phyloP scores from a whole-genome alignment of 1,284 basidiomycete genomes.

The Sutorius eximius region DNA sequence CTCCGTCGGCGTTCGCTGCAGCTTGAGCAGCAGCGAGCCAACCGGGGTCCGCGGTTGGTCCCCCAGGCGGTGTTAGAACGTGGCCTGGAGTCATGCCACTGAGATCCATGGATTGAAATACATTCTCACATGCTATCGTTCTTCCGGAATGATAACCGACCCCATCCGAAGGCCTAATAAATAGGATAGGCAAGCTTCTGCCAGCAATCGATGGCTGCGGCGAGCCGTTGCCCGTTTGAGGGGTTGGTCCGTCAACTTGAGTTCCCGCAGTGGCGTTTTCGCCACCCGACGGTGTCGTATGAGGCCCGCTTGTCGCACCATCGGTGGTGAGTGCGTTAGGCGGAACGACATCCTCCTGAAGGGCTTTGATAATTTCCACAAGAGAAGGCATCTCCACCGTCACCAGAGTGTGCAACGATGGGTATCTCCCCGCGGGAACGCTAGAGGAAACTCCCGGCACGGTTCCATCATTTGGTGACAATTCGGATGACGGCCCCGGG shows the following conservation, averaged over 20 bases:
- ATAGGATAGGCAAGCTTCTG: constrained; percentile 65
- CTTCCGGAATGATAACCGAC: constrained; percentile 83
- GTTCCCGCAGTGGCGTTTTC: constrained; percentile 18
- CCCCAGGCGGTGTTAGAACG: constrained; percentile 39
- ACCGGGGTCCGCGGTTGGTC: constrained; percentile 50
- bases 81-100: constrained; percentile 38
- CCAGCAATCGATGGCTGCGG: constrained; percentile 56
- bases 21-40: constrained; percentile 70
- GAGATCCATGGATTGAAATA: constrained; percentile 67
- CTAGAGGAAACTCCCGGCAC: constrained; percentile 33
- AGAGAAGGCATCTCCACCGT: constrained; percentile 77
- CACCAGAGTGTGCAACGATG: constrained; percentile 69
- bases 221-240: constrained; percentile 25
- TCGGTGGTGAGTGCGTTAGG: constrained; percentile 36
- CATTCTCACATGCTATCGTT: constrained; percentile 80
- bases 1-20: constrained; percentile 55
- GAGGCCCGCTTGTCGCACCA: constrained; percentile 37
- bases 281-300: constrained; percentile 29
- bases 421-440: constrained; percentile 43
- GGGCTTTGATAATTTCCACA: constrained; percentile 66
- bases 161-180: constrained; percentile 74
- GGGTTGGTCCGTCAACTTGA: constrained; percentile 23
- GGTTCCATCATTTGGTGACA: constrained; percentile 33
- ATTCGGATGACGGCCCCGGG: constrained; percentile 33
- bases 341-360: constrained; percentile 65